Conservation (phyloP, 73 alveolate genomes). For the Effrenium voratum region DNA sequence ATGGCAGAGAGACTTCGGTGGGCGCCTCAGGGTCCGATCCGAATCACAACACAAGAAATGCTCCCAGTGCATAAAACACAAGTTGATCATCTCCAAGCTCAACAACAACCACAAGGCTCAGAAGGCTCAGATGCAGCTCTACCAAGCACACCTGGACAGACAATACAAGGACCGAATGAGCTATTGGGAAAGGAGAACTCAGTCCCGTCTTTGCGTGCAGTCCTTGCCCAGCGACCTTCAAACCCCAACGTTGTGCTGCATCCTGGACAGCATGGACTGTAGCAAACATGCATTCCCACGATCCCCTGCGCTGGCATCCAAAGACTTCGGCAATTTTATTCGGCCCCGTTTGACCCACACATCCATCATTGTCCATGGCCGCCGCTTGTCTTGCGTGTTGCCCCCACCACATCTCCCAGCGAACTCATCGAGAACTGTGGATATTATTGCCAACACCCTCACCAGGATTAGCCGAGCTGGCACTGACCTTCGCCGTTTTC, state of each 20-base stretch:
- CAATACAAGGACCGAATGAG: neutral
- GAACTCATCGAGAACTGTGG: neutral
- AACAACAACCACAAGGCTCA: neutral
- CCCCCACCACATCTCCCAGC: neutral
- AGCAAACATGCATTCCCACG: neutral
- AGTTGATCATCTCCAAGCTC: neutral
- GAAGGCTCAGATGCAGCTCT: neutral
- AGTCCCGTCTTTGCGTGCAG: neutral
- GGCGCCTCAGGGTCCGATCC: neutral
- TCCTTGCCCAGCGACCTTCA: no score
- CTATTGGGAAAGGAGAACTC: neutral
- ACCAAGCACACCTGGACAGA: neutral
- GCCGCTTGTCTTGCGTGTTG: neutral
- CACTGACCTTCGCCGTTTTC: neutral
- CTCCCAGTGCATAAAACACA: neutral
- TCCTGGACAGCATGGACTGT: slow-evolving; percentile 28
- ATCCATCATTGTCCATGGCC: neutral
- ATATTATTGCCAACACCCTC: neutral
- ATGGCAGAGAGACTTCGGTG: neutral
- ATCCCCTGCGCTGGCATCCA: neutral
- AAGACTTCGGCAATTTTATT: neutral
- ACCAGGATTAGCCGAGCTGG: neutral
- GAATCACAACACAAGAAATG: neutral
- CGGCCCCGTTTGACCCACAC: neutral
- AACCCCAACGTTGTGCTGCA: no score